Percentiles rank a stretch among this genome's conserved stretches.
Conservation (phyloP, 2,329 filamentous ascomycete genomes). For the Fusarium xyrophilum region DNA sequence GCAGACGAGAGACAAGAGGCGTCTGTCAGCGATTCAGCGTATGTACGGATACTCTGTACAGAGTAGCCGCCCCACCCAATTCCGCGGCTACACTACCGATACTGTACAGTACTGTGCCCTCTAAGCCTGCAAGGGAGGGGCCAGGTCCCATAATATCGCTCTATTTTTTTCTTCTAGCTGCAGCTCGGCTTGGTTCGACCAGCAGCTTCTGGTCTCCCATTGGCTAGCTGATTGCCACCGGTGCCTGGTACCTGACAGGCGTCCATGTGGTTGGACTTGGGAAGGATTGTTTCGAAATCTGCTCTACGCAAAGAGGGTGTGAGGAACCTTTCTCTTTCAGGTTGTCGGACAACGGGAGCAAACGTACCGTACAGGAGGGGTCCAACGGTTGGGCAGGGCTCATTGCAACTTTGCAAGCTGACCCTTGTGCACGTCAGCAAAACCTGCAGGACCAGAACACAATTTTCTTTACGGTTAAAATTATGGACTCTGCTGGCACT, state of each 20-base stretch:
- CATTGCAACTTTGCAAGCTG: constrained; percentile 12
- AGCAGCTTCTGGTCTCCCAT: constrained; percentile 33
- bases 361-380: constrained; percentile 9
- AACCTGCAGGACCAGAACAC: constrained; percentile 1
- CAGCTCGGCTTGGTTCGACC: constrained; percentile 20
- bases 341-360: constrained; percentile 10
- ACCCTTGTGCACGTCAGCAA: constrained; percentile 19
- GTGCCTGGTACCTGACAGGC: constrained; percentile 53
- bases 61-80: constrained; percentile 13
- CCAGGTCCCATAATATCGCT: constrained; percentile 34
- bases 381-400: neutral
- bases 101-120: neutral
- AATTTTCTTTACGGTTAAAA: constrained; percentile 11
- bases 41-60: no score
- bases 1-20: constrained; percentile 19
- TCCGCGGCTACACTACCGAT: constrained; percentile 23
- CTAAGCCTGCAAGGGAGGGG: constrained; percentile 9
- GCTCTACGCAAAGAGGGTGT: constrained; percentile 18
- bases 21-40: constrained; percentile 34
- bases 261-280: constrained; percentile 50
- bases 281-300: constrained; percentile 45
- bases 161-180: constrained; percentile 40
- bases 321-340: neutral
- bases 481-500: neutral
- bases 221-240: constrained; percentile 41